Evolutionary conservation across 345 rosid species (phyloP).

Genomic region (Geranium brycei): DNA sequence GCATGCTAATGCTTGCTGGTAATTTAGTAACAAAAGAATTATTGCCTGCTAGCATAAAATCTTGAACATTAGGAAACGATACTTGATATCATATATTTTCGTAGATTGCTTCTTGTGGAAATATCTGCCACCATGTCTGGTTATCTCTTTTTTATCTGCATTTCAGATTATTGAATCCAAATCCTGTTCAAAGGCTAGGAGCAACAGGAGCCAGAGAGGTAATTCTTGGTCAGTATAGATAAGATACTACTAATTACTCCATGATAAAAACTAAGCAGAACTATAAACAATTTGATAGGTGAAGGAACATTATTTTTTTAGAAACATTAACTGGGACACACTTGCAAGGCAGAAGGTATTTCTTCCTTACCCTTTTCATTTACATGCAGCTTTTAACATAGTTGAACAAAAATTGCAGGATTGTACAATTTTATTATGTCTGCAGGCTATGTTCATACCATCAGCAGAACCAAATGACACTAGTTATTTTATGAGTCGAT

Average conservation of each 20-base stretch:
- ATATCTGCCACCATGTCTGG: neutral
- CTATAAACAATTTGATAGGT: conserved; percentile 32
- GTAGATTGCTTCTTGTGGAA: neutral
- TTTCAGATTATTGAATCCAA: conserved; percentile 73
- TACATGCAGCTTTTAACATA: no score
- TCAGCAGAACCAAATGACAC: conserved; percentile 71
- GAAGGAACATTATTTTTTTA: conserved; percentile 70
- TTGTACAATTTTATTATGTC: conserved; percentile 8
- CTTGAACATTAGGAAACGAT: neutral
- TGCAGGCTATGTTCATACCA: conserved; percentile 94
- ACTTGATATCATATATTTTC: no score
- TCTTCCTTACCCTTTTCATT: neutral
- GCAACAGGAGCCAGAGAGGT: conserved; percentile 91
- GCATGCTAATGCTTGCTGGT: neutral
- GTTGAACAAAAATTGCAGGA: conserved; percentile 7
- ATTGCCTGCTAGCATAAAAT: neutral
- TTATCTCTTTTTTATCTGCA: conserved; percentile 8
- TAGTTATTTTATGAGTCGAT: conserved; percentile 87
- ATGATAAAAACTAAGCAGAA: conserved; percentile 13
- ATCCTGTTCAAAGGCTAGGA: conserved; percentile 83
- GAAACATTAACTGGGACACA: conserved; percentile 86
- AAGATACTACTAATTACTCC: neutral
- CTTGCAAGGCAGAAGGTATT: conserved; percentile 87
- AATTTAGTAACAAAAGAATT: neutral
- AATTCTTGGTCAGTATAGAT: conserved; percentile 11